These are phyloP conservation scores for Syncephalastrum sp. DNA, from an alignment of 371 early-diverging fungal genomes.

Conservation along the genomic window DNA sequence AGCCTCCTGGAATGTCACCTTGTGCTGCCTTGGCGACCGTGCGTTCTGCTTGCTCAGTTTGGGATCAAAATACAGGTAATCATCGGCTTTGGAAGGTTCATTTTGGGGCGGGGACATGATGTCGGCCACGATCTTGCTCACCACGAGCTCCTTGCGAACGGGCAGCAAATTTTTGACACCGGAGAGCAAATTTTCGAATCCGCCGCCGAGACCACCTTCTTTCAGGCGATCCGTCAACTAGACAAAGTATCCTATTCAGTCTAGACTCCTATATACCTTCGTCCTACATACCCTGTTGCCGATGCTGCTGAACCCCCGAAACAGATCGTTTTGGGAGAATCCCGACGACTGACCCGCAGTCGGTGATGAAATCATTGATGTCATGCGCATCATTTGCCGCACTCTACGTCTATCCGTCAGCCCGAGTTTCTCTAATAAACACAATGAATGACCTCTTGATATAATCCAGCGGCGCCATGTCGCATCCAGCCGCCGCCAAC, in stretches of 20 bases:
- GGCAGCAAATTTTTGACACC: conserved; percentile 95
- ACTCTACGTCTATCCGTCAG: conserved; percentile 38
- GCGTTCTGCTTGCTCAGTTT: conserved; percentile 54
- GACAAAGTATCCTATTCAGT: neutral
- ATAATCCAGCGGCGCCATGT: conserved; percentile 73
- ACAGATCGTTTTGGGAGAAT: conserved; percentile 50
- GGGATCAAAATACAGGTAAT: conserved; percentile 89
- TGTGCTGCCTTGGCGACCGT: conserved; percentile 49
- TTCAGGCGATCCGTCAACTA: conserved; percentile 78
- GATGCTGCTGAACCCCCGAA: conserved; percentile 77
- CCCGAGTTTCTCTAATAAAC: neutral
- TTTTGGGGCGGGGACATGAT: conserved; percentile 73
- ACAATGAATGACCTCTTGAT: conserved; percentile 64
- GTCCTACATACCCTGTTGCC: conserved; percentile 70
- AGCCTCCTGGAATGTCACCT: conserved; percentile 77
- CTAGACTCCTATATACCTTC: neutral
- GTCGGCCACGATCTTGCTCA: conserved; percentile 82
- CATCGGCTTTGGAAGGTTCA: conserved; percentile 67
- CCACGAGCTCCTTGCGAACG: conserved; percentile 80
- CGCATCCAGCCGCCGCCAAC: conserved; percentile 72
- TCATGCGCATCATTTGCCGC: conserved; percentile 71
- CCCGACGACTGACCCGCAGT: conserved; percentile 49
- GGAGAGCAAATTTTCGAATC: conserved; percentile 84
- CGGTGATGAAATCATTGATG: conserved; percentile 55
- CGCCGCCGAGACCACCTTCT: conserved; percentile 78